Evolutionary conservation across 1,139 yeast species (phyloP).

Genomic region (Ashbya aceris): DNA sequence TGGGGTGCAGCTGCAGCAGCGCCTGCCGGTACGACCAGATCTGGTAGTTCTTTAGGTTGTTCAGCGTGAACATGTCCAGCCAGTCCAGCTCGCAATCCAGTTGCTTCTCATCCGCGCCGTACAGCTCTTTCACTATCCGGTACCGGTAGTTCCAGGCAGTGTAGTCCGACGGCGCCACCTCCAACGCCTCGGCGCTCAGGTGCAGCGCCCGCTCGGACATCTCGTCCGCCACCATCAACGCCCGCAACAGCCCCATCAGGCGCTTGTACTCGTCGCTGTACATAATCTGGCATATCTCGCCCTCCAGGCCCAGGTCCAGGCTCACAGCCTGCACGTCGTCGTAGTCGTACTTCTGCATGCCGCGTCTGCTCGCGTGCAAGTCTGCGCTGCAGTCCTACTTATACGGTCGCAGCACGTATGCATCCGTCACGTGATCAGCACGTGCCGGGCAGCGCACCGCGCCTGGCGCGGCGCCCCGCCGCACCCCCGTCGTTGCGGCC

Average conservation of each 20-base stretch:
- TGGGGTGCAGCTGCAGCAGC: slow-evolving; percentile 34
- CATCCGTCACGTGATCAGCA: neutral
- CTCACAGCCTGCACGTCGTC: slow-evolving; percentile 19
- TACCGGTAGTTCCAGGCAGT: slow-evolving; percentile 81
- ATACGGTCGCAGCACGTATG: no score
- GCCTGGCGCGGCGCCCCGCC: neutral
- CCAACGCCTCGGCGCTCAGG: slow-evolving; percentile 55
- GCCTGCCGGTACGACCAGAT: slow-evolving; percentile 88
- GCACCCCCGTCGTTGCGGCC: no score
- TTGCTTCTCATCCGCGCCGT: slow-evolving; percentile 16
- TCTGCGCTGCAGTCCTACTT: neutral
- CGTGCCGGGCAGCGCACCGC: neutral
- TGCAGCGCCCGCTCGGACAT: slow-evolving; percentile 61
- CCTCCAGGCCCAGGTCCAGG: slow-evolving; percentile 32
- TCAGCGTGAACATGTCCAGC: slow-evolving; percentile 68
- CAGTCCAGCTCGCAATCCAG: slow-evolving; percentile 52
- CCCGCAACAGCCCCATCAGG: slow-evolving; percentile 54
- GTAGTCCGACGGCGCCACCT: slow-evolving; percentile 78
- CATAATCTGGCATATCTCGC: slow-evolving; percentile 59
- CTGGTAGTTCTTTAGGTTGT: slow-evolving; percentile 85
- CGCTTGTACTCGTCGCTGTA: slow-evolving; percentile 63
- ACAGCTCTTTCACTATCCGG: slow-evolving; percentile 40
- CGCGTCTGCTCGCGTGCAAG: neutral
- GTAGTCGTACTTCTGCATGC: slow-evolving; percentile 8
- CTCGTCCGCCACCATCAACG: slow-evolving; percentile 53